Conservation (phyloP, 108 stramenopile species). For the Cyclotella choctawhatcheeana region DNA sequence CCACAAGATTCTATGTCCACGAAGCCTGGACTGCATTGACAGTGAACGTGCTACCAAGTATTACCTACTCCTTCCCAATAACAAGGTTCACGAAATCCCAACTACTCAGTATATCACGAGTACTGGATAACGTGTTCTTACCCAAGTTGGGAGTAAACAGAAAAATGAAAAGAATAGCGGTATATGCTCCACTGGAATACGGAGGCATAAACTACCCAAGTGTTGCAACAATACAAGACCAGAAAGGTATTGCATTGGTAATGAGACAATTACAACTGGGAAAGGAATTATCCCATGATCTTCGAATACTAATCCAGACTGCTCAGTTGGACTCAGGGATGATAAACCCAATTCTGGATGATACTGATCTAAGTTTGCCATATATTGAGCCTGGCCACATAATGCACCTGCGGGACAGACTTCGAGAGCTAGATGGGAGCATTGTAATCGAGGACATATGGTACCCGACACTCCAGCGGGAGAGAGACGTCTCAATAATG, state of each 20-base stretch:
- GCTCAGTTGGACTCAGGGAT: not conserved
- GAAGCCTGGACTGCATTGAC: not conserved
- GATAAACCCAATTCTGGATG: not conserved
- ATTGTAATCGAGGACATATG: not conserved
- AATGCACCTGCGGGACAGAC: not conserved
- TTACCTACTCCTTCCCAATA: not conserved
- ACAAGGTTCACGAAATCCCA: not conserved
- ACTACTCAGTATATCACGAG: not conserved
- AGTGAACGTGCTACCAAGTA: not conserved
- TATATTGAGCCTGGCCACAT: not conserved
- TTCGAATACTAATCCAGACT: not conserved
- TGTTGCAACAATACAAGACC: not conserved
- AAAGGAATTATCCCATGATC: not conserved
- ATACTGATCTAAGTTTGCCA: not conserved
- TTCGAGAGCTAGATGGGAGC: not conserved
- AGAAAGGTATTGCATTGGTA: not conserved
- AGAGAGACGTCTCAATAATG: not conserved
- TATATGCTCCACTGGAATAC: conserved; percentile 1
- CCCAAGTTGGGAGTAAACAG: not conserved
- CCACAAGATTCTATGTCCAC: not conserved
- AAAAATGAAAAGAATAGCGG: not conserved
- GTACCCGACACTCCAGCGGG: not conserved
- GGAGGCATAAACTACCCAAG: conserved; percentile 7
- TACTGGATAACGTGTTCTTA: not conserved
- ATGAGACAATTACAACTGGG: not conserved